Base-by-base conservation (phyloP, 2,329 filamentous ascomycete genomes). In the Colletotrichum tamarilloi region DNA sequence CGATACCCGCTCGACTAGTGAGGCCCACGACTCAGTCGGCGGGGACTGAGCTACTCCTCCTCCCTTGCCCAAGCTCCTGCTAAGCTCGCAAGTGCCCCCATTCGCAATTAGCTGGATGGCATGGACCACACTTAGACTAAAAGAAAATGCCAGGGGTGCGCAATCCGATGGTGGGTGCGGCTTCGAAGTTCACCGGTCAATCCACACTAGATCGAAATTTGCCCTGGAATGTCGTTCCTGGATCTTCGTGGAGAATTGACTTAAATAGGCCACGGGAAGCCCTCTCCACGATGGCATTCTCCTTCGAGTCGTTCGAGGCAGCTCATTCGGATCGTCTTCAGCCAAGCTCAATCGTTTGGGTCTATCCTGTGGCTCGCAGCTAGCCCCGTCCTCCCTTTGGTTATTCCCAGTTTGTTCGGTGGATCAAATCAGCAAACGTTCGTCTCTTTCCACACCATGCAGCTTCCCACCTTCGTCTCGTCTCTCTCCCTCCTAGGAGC, bases 21-120 rank as follows among this genome's bases (percentile, higher is more conserved):
- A 70, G 55, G 60, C 56, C 26, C 70, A 69, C 67, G 70, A 70
- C 70, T 70, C 60, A 53, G 67, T 35, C 62, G 26, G 67, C 67
- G 60, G 70, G 67, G 60, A 70, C 62, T 19, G 8, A 30, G 55
- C 46, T 24, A 26, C 60, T 22, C n/a, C 42, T 46, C 16, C 14
- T 42, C 5, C 38, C 4, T 26, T 38, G 49, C 19, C 26, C 46
- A 24, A 63, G 60, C 60, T 63, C n/a, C 16, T 38, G 26, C 55
- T 30, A 32, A 32, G 42, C 32, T 22, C 67, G 32, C 22, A 59
- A 12, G 11, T 60, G 55, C 42, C 46, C 55, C 56, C 26, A 70
- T 73, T 62, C 56, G 49, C 56, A 65, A 8, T 38, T 58, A 72
- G 58, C 22, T 38, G 49, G 9, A n/a, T 46, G 22, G 28, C 32